phyloP scores from a whole-genome alignment of 148 eudicot species.

The Rhododendron griersonianum region DNA sequence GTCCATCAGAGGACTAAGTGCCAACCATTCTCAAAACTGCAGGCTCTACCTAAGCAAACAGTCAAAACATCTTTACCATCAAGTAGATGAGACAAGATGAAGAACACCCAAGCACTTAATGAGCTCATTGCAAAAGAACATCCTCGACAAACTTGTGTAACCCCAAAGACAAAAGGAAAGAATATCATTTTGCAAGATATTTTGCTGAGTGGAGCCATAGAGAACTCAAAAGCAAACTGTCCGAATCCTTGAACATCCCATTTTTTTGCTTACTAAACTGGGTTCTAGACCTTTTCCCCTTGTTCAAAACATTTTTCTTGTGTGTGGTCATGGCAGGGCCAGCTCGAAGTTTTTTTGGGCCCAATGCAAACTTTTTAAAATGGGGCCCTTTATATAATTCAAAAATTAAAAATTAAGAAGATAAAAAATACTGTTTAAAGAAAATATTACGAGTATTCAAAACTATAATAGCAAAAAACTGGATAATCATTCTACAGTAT shows the following conservation, averaged over 20 bases:
- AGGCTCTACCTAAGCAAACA: not conserved
- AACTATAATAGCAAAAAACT: not conserved
- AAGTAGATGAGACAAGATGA: not conserved
- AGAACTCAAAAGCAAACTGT: not conserved
- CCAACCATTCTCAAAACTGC: not conserved
- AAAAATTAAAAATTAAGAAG: not conserved
- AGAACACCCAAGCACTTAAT: slow-evolving; percentile 4
- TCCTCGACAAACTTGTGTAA: not conserved
- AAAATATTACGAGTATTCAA: not conserved
- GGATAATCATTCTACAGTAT: not conserved
- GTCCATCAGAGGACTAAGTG: not conserved
- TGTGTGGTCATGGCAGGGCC: not conserved
- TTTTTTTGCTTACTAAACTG: not conserved
- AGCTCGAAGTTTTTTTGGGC: not conserved
- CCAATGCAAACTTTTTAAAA: not conserved
- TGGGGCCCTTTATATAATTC: not conserved
- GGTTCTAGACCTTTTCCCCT: not conserved
- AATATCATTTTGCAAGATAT: not conserved
- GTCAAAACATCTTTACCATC: not conserved
- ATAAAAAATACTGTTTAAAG: no score
- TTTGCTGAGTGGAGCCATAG: not conserved
- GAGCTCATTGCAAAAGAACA: not conserved
- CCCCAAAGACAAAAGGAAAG: not conserved
- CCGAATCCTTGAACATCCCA: not conserved
- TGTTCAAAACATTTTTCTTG: not conserved